phyloP scores from a whole-genome alignment of 1,139 yeast genomes.

The Sugiyamaella japonica region DNA sequence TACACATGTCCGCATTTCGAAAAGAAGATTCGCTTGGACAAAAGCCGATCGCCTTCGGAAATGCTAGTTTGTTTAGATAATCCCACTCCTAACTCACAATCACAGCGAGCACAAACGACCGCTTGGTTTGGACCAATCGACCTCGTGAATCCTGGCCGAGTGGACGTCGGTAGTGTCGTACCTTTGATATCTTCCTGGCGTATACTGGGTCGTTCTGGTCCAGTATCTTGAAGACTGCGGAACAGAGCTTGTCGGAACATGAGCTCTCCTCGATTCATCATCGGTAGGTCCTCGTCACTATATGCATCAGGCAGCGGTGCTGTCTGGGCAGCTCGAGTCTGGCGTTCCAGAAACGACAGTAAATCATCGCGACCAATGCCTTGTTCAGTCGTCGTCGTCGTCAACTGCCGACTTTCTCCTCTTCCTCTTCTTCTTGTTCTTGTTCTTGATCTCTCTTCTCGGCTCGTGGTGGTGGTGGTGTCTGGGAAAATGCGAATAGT shows the following conservation, averaged over 20 bases:
- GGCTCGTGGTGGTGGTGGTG: no score
- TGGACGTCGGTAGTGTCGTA: conserved; percentile 23
- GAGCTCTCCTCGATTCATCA: conserved; percentile 1
- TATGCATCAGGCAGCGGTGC: neutral
- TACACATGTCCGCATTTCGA: conserved; percentile 81
- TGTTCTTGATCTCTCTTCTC: no score
- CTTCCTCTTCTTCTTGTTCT: neutral
- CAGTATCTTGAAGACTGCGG: conserved; percentile 16
- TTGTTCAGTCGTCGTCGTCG: neutral
- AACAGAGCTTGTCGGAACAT: conserved; percentile 12
- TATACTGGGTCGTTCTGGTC: neutral
- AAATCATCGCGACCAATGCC: conserved; percentile 1
- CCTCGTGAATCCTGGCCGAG: conserved; percentile 31
- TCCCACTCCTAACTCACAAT: conserved; percentile 68
- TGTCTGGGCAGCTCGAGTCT: conserved; percentile 1
- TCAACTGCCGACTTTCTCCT: neutral
- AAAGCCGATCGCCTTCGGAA: conserved; percentile 56
- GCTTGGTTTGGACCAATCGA: conserved; percentile 15
- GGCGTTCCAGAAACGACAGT: neutral
- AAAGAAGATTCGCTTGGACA: conserved; percentile 67
- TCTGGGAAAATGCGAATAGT: neutral
- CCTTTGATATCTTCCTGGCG: conserved; percentile 20
- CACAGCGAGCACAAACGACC: conserved; percentile 66
- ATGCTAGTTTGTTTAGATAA: conserved; percentile 48
- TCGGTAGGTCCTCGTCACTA: neutral